Evolutionary conservation across 108 stramenopile genomes (phyloP).

Genomic region (Pseudonitzschia delicatissima): DNA sequence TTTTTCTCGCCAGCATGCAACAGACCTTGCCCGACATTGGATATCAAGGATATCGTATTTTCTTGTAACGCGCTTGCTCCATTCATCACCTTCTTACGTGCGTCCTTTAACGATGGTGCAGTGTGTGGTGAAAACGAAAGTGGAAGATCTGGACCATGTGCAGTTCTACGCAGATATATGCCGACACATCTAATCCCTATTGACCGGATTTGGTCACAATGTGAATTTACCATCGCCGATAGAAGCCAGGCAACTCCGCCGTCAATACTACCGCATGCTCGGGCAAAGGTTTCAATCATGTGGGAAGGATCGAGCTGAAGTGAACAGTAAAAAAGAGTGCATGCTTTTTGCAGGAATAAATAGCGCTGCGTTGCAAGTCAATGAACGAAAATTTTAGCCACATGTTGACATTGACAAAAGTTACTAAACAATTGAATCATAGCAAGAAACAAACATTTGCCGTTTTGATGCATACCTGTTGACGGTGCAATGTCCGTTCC

Average conservation of each 20-base stretch:
- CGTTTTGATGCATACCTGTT: conserved; percentile 3
- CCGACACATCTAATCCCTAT: conserved; percentile 65
- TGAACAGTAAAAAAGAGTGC: conserved; percentile 34
- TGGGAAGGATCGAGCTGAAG: conserved; percentile 35
- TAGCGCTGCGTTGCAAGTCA: background rate
- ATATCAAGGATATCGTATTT: conserved; percentile 32
- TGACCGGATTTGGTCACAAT: conserved; percentile 57
- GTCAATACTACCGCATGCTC: conserved; percentile 50
- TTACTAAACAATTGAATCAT: background rate
- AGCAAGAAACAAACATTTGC: too few relatives aligned
- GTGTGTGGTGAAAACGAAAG: conserved; percentile 20
- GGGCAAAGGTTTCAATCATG: conserved; percentile 42
- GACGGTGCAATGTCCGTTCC: background rate
- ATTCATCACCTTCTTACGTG: conserved; percentile 3
- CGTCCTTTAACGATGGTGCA: conserved; percentile 1
- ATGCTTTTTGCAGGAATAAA: conserved; percentile 22
- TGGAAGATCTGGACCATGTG: conserved; percentile 27
- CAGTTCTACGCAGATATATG: conserved; percentile 42
- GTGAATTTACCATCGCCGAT: conserved; percentile 64
- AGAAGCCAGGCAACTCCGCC: conserved; percentile 67
- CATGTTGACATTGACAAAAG: background rate
- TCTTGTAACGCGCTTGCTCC: conserved; percentile 16
- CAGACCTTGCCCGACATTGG: conserved; percentile 31
- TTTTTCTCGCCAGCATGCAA: conserved; percentile 34
- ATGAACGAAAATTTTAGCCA: background rate